Conservation (phyloP, 495 filamentous ascomycete species). For the Penicillium cosmopolitanum region DNA sequence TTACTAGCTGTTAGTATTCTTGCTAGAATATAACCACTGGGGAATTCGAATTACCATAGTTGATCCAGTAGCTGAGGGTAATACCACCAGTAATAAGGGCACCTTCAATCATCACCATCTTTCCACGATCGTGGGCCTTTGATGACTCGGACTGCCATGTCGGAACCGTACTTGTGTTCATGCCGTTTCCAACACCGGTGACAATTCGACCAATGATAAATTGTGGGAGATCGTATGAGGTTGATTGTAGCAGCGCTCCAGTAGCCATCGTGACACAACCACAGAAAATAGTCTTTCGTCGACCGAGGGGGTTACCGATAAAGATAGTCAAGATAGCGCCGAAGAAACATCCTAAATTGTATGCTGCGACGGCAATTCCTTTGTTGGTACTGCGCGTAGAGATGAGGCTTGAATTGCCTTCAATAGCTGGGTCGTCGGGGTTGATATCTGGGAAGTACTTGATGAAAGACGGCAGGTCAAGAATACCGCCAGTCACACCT, state of each 20-base stretch:
- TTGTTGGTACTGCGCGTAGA: constrained; percentile 39
- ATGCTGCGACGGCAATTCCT: constrained; percentile 62
- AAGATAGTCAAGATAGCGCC: constrained; percentile 71
- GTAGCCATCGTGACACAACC: constrained; percentile 68
- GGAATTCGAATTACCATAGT: constrained; percentile 50
- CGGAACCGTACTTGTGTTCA: constrained; percentile 54
- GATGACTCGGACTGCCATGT: constrained; percentile 68
- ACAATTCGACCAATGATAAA: constrained; percentile 68
- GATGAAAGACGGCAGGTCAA: constrained; percentile 56
- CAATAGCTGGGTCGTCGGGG: constrained; percentile 14
- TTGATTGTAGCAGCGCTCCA: constrained; percentile 66
- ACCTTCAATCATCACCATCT: constrained; percentile 77
- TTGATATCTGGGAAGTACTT: constrained; percentile 53
- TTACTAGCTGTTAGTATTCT: neutral
- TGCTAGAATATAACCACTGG: neutral
- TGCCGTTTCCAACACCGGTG: constrained; percentile 70
- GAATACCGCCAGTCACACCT: constrained; percentile 60
- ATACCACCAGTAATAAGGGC: constrained; percentile 69
- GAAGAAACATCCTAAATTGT: constrained; percentile 78
- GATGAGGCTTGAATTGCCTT: neutral
- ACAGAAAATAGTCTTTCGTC: constrained; percentile 66
- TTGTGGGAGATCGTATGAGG: constrained; percentile 61
- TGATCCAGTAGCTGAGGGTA: constrained; percentile 73
- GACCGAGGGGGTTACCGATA: constrained; percentile 71
- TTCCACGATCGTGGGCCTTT: constrained; percentile 69